Evolutionary conservation across 148 eudicot species (phyloP), one percentile per base, ranked within the genome.

Genomic region (Hydrangea macrophylla): DNA sequence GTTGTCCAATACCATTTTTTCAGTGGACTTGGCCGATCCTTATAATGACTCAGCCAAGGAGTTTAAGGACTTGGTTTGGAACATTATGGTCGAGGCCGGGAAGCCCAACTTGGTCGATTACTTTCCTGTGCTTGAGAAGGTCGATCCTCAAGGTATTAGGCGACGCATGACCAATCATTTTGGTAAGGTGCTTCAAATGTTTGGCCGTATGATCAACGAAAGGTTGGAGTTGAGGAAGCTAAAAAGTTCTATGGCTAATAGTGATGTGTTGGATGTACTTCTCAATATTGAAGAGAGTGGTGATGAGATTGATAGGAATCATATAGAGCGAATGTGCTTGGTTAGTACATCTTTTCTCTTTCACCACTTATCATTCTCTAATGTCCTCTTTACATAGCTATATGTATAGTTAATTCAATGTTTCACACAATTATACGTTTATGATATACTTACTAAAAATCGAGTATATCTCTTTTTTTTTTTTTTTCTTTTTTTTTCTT

Each of bases 201-300:
- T 75, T 58, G 36, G 69, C 15, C 22, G 24, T 1, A 4, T 69
- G 58, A 58, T 75, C 9, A 62, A 64, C 24, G 40, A 69, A 15
- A 36, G 74, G 32, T 28, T 70, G 13, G 64, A 70, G 48, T 22
- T 40, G 32, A 75, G 69, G 36, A 44, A 37, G 26, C 27, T 51
- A 37, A 3, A 57, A 9, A 72, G 48, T 23, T 15, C 20, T 6
- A 8, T 6, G 0, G 62, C 17, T 9, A 51, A 54, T n/a, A 45
- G 64, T n/a, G 79, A 75, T 37, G 74, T 75, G 12, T 27, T 75
- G 13, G 79, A 75, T 51, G 63, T 64, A 15, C 32, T 70, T 33
- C 59, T 75, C 0, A 63, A 57, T 65, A 63, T 64, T 1, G 74
- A 71, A 20, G 27, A 62, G 33, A 68, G 37, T n/a, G 11, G 35